Evolutionary conservation across 805 yeast genomes (phyloP), one percentile per base, ranked within the genome.

Genomic region (Yamadazyma paraphyllophila): DNA sequence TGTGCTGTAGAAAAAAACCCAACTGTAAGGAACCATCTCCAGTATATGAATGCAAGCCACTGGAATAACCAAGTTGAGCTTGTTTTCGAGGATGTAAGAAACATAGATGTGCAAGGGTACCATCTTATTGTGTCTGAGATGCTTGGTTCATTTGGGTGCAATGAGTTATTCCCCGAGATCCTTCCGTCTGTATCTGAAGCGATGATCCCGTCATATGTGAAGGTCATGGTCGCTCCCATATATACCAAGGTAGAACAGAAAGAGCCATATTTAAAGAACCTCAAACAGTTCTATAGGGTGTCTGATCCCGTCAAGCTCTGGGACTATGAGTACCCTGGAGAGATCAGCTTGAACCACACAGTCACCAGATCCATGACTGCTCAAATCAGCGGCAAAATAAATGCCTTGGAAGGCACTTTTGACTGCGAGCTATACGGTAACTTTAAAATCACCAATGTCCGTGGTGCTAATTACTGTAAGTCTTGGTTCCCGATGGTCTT

Each of bases 101-200:
- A 56, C 2, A 78, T 56, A 7, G 68, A 38, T 37, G 34, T 20
- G 3, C 2, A 37, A 15, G 34, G 27, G 31, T 73, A 76, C 45
- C 76, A 86, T 57, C 56, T 91, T 36, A 76, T 90, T 7, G 74
- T 92, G 1, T 85, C 95, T 36, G 97, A 91, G 61, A 67, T 92
- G 7, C 63, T 91, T 24, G 97, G 97, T 5, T 87, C 96, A 12
- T 86, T 92, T 66, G 97, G 96, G 3, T 92, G 95, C 61, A 92
- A 91, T 62, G 97, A 91, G 60, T 71, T 88, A 13, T 76, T 88
- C 7, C 97, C 98, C 0, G 98, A 91, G 60, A 83, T 94, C 47
- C 48, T 69, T 13, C 39, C 36, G 5, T 13, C 24, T 25, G 11
- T 38, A 4, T 13, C 50, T 14, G 26, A 44, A 9, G 58, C 53